A percentile compares a stretch with the other conserved stretches of the same genome.
These are phyloP conservation scores for Leucocoprinus leucothites DNA, from an alignment of 768 basidiomycete species.

Conservation along the genomic window DNA sequence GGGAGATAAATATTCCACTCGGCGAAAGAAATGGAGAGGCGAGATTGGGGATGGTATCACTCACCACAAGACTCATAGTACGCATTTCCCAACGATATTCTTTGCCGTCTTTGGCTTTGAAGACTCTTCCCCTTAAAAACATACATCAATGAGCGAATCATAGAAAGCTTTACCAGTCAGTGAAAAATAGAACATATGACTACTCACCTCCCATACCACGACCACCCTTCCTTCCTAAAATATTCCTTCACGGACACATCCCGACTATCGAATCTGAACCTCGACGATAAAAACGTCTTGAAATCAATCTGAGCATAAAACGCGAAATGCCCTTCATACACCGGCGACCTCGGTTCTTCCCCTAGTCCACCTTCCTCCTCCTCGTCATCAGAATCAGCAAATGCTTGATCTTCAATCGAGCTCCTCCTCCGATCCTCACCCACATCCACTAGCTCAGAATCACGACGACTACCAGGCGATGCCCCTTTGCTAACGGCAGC, in stretches of 20 bases:
- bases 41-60: neutral
- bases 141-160: no score
- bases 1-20: no score
- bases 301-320: slow-evolving; percentile 16
- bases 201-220: slow-evolving; percentile 15
- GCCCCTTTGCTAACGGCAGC: neutral
- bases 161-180: no score
- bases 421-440: no score
- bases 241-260: slow-evolving; percentile 4
- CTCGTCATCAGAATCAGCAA: no score
- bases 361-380: neutral
- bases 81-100: slow-evolving; percentile 31
- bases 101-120: slow-evolving; percentile 16
- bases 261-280: neutral
- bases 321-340: neutral
- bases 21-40: no score
- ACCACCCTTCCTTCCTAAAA: slow-evolving; percentile 9
- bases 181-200: neutral
- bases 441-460: neutral
- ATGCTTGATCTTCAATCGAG: no score
- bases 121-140: slow-evolving; percentile 12
- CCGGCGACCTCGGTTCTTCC: neutral
- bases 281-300: neutral
- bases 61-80: slow-evolving; percentile 17
- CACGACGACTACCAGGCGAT: neutral